These are phyloP conservation scores for Aspergillus versicolor DNA, from an alignment of 2,329 filamentous ascomycete genomes.

Conservation along the genomic window DNA sequence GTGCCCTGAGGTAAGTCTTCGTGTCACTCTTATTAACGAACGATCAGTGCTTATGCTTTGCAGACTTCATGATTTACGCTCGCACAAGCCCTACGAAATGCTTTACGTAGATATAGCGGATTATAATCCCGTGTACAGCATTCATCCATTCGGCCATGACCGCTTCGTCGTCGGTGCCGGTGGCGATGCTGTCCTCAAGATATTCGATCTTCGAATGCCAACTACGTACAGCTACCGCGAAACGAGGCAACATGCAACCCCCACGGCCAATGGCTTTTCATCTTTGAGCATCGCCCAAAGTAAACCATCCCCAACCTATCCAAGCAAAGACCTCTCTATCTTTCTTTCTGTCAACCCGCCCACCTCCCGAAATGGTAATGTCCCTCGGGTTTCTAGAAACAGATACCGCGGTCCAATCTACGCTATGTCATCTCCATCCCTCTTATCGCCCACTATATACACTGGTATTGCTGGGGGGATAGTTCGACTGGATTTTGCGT, in stretches of 20 bases:
- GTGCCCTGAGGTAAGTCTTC: constrained; percentile 43
- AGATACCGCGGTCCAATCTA: constrained; percentile 47
- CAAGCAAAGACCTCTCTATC: constrained; percentile 41
- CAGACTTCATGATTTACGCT: constrained; percentile 62
- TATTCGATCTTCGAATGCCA: constrained; percentile 61
- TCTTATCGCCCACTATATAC: constrained; percentile 47
- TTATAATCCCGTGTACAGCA: constrained; percentile 58
- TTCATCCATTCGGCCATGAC: constrained; percentile 57
- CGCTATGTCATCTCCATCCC: constrained; percentile 45
- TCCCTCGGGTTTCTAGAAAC: constrained; percentile 15
- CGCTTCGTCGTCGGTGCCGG: constrained; percentile 58
- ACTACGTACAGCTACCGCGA: constrained; percentile 35
- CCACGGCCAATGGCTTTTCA: not conserved
- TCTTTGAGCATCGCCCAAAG: not conserved
- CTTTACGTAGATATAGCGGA: constrained; percentile 58
- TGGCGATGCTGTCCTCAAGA: constrained; percentile 59
- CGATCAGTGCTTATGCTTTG: not conserved
- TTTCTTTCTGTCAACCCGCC: constrained; percentile 39
- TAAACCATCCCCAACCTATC: constrained; percentile 3
- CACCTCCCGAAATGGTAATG: constrained; percentile 1
- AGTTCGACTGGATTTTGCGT: constrained; percentile 44
- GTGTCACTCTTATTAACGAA: not conserved
- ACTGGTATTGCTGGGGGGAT: constrained; percentile 44
- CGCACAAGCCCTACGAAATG: constrained; percentile 47
- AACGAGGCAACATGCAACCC: constrained; percentile 16